Conservation (phyloP, 768 basidiomycete species). For the Trametes cubensis region DNA sequence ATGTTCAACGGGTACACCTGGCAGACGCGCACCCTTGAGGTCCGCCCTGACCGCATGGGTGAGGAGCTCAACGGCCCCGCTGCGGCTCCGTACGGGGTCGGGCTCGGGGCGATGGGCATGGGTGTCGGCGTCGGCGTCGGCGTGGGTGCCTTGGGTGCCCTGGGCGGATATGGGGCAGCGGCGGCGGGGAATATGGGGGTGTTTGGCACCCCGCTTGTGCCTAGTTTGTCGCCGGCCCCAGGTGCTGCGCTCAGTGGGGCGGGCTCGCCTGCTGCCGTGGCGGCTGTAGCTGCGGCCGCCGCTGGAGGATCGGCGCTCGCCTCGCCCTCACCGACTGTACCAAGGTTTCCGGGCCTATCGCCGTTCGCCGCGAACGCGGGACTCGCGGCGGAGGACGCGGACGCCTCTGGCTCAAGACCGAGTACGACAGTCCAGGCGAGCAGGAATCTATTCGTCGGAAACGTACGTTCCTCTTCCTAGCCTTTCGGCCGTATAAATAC, state of each 20-base stretch:
- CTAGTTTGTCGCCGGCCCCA: constrained; percentile 5
- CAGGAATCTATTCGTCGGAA: constrained; percentile 83
- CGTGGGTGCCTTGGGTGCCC: not conserved
- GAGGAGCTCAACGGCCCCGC: constrained; percentile 33
- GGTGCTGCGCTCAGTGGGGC: constrained; percentile 8
- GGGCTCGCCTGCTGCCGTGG: constrained; percentile 7
- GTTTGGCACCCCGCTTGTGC: constrained; percentile 16
- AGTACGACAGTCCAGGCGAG: constrained; percentile 29
- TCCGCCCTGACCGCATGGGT: constrained; percentile 80
- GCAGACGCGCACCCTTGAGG: constrained; percentile 92
- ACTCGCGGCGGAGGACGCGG: constrained; percentile 9
- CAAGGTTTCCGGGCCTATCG: constrained; percentile 17
- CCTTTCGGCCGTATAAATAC: not conserved
- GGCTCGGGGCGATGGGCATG: constrained; percentile 24
- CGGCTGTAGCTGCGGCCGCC: not conserved
- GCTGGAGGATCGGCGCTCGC: constrained; percentile 8
- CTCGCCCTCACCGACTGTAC: constrained; percentile 17
- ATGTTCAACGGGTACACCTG: constrained; percentile 96
- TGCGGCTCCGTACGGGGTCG: not conserved
- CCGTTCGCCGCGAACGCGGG: constrained; percentile 4
- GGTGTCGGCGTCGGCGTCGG: not conserved
- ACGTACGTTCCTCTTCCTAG: constrained; percentile 54
- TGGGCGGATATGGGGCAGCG: no score
- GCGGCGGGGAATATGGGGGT: not conserved
- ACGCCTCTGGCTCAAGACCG: constrained; percentile 8